phyloP scores from a whole-genome alignment of 306 rosid species.

The Vigna mungo region DNA sequence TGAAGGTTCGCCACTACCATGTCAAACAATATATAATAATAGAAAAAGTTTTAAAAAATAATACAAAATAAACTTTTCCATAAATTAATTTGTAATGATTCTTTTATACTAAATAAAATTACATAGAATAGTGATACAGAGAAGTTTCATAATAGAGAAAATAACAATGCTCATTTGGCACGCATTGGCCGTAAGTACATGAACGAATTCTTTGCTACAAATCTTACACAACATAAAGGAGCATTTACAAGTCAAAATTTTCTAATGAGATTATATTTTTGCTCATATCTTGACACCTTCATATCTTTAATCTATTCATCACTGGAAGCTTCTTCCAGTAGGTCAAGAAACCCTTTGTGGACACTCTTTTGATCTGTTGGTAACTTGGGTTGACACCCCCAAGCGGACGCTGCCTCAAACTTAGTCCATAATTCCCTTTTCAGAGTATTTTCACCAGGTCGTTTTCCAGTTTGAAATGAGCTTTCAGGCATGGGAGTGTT shows the following conservation, averaged over 20 bases:
- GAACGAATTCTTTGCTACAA: slow-evolving; percentile 13
- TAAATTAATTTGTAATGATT: too few species aligned
- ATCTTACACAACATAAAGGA: slow-evolving; percentile 43
- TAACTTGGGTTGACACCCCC: slow-evolving; percentile 44
- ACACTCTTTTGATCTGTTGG: slow-evolving; percentile 38
- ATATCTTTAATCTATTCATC: slow-evolving; percentile 48
- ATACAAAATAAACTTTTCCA: too few species aligned
- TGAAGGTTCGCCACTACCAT: too few species aligned
- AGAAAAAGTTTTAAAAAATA: too few species aligned
- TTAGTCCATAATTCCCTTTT: slow-evolving; percentile 89
- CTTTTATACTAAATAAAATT: background rate
- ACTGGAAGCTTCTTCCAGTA: slow-evolving; percentile 81
- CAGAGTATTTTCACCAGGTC: slow-evolving; percentile 87
- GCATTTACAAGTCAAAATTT: slow-evolving; percentile 50
- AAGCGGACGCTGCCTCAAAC: slow-evolving; percentile 82
- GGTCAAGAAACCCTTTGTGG: slow-evolving; percentile 78
- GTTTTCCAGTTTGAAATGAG: slow-evolving; percentile 57
- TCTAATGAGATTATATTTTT: slow-evolving; percentile 22
- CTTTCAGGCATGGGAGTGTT: slow-evolving; percentile 75
- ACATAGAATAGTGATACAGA: background rate
- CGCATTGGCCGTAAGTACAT: background rate
- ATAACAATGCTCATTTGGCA: slow-evolving; percentile 16
- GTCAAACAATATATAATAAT: too few species aligned
- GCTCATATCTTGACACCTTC: slow-evolving; percentile 34
- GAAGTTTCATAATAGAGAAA: background rate